Evolutionary conservation across 2,329 filamentous ascomycete genomes (phyloP), one percentile per base, ranked within the genome.

Genomic region (Pseudogymnoascus sp.): DNA sequence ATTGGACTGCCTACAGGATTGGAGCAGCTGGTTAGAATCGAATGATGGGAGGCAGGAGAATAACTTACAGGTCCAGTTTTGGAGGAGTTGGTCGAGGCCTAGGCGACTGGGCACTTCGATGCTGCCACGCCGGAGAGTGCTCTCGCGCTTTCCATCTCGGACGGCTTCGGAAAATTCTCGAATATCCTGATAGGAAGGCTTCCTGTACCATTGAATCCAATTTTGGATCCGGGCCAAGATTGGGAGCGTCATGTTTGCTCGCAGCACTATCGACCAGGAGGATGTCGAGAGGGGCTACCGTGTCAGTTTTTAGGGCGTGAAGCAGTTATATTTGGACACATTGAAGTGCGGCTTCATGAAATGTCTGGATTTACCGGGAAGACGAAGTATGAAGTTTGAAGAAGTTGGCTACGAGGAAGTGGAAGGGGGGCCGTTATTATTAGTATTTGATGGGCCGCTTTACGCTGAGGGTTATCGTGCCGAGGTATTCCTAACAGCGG

Each of bases 141-240:
- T 63, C 1, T 72, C 60, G 19, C 78, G 75, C 40, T 59, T 67
- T 4, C 77, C 77, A 7, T 70, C 67, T 65, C 71, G 69, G 63
- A 78, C 66, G 33, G 70, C 72, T 35, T 69, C 72, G 23, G 78
- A 75, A 66, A 79, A 80, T 65, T 79, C 74, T 46, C 74, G 77
- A 68, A 80, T 77, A 65, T 81, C 78, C 23, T 78, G 73, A 68
- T 79, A 80, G 64, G 80, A 78, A 2, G 78, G 79, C 68, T 79
- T 80, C 72, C 79, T 80, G 70, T 81, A 81, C 79, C 78, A 80
- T 53, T 69, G 64, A 65, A 79, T 67, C 76, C 77, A 80, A 35
- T 21, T 56, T 33, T 56, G 50, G 29, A 56, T 56, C 19, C 19
- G n/a, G 19, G 11, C 7, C 17, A 33, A 56, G 19, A 5, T 15